Conservation (phyloP, 208 protist species). For the Trypanosomatidae sp. region DNA sequence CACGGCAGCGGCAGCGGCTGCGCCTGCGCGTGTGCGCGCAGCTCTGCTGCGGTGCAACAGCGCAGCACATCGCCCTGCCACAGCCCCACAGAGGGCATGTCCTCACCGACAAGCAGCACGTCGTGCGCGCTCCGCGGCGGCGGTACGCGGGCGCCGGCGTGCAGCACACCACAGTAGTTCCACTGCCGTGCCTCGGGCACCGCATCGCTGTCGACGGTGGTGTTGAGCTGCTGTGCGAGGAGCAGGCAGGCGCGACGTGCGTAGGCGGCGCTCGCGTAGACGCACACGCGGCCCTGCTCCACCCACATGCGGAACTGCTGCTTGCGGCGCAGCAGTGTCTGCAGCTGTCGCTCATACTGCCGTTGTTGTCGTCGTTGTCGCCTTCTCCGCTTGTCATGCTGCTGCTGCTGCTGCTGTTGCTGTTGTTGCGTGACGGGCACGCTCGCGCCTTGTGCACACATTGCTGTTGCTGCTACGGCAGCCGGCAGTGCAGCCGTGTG, state of each 20-base stretch:
- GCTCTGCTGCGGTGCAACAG: constrained; percentile 41
- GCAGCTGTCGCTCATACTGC: background rate
- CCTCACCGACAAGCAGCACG: constrained; percentile 40
- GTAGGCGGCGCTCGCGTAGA: constrained; percentile 62
- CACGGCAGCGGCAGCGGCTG: too few species aligned
- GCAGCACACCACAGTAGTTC: constrained; percentile 47
- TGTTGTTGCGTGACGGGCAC: background rate
- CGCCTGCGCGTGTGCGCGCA: constrained; percentile 1
- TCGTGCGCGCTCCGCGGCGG: constrained; percentile 23
- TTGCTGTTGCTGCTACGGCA: background rate
- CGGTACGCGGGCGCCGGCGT: constrained; percentile 19
- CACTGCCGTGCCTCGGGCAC: constrained; percentile 41
- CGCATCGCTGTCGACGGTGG: constrained; percentile 32
- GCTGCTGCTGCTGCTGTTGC: constrained; percentile 2
- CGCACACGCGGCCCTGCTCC: constrained; percentile 47
- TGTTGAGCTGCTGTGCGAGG: constrained; percentile 53
- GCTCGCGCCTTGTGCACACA: background rate
- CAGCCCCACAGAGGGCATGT: constrained; percentile 28
- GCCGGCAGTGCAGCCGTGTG: background rate
- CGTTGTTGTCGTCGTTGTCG: background rate
- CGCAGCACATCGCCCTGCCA: constrained; percentile 67
- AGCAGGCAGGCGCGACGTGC: constrained; percentile 52
- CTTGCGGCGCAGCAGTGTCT: constrained; percentile 29
- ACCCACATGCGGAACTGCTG: constrained; percentile 63
- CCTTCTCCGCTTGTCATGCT: background rate